Conservation (phyloP, 1,284 basidiomycete genomes). For the Singerocomus inundabilis region DNA sequence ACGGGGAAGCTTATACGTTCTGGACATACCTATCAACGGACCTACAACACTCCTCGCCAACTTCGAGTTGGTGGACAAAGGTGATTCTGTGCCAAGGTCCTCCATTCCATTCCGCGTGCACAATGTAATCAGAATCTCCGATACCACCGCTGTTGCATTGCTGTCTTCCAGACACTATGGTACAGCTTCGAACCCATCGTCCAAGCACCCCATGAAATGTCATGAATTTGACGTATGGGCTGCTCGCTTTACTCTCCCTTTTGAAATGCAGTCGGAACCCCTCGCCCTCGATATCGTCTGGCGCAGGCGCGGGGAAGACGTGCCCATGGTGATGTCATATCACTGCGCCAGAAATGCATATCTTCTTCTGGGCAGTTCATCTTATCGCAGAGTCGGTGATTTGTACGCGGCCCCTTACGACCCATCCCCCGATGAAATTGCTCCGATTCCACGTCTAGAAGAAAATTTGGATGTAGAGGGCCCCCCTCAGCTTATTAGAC, state of each 20-base stretch:
- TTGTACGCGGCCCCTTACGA: constrained; percentile 42
- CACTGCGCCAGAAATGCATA: constrained; percentile 46
- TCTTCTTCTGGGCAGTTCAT: constrained; percentile 56
- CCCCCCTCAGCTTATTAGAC: constrained; percentile 38
- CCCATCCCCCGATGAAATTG: constrained; percentile 63
- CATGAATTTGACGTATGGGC: constrained; percentile 64
- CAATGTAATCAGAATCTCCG: constrained; percentile 39
- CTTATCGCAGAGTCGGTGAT: constrained; percentile 44
- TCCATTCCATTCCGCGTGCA: constrained; percentile 61
- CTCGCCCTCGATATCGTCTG: constrained; percentile 55
- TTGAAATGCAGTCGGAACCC: constrained; percentile 32
- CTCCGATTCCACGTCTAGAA: constrained; percentile 58
- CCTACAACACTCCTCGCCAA: constrained; percentile 49
- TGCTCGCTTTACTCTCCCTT: constrained; percentile 48
- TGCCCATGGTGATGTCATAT: constrained; percentile 65
- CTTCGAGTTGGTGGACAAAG: constrained; percentile 48
- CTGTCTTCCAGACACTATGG: constrained; percentile 56
- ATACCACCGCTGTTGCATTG: constrained; percentile 44
- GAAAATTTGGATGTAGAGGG: constrained; percentile 49
- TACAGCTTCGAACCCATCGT: constrained; percentile 12
- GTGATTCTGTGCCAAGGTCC: constrained; percentile 17
- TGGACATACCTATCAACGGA: constrained; percentile 37
- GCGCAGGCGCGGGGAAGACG: constrained; percentile 67
- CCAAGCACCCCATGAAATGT: constrained; percentile 18
- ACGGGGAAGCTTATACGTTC: constrained; percentile 63